Percentiles rank a stretch among this genome's conserved stretches.
Evolutionary conservation across 2,329 filamentous ascomycete genomes (phyloP).

Genomic region (Curvularia eragrostidis): DNA sequence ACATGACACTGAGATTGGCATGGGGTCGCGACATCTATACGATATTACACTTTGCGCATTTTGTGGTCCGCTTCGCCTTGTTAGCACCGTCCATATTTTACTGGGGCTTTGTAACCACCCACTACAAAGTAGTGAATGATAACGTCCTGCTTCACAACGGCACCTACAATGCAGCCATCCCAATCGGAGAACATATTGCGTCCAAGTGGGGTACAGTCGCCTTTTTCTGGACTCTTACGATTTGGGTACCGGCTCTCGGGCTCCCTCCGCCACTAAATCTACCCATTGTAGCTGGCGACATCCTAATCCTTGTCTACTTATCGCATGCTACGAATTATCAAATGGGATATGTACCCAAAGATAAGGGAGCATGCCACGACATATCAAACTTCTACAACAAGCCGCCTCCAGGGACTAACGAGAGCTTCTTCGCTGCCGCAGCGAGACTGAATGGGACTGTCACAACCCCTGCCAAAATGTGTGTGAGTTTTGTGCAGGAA

Average conservation of each 20-base stretch:
- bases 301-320: conserved; percentile 12
- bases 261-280: conserved; percentile 18
- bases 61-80: conserved; percentile 12
- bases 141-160: conserved; percentile 21
- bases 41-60: too few relatives aligned
- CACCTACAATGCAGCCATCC: conserved; percentile 17
- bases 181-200: conserved; percentile 17
- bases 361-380: conserved; percentile 4
- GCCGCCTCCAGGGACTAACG: conserved; percentile 26
- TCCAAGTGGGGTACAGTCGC: conserved; percentile 12
- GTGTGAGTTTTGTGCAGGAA: conserved; percentile 30
- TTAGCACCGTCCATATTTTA: conserved; percentile 13
- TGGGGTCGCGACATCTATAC: too few relatives aligned
- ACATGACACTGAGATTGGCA: neutral
- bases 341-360: conserved; percentile 16
- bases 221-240: conserved; percentile 12
- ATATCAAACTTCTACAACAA: conserved; percentile 1
- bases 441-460: conserved; percentile 32
- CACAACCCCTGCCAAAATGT: conserved; percentile 27
- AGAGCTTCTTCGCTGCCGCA: conserved; percentile 39
- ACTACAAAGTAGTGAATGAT: conserved; percentile 14
- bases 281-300: conserved; percentile 18
- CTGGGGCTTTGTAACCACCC: neutral
- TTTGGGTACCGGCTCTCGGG: conserved; percentile 7
- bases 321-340: conserved; percentile 15